Evolutionary conservation across 1,139 yeast genomes (phyloP).

Genomic region (Debaryomycetaceae sp.): DNA sequence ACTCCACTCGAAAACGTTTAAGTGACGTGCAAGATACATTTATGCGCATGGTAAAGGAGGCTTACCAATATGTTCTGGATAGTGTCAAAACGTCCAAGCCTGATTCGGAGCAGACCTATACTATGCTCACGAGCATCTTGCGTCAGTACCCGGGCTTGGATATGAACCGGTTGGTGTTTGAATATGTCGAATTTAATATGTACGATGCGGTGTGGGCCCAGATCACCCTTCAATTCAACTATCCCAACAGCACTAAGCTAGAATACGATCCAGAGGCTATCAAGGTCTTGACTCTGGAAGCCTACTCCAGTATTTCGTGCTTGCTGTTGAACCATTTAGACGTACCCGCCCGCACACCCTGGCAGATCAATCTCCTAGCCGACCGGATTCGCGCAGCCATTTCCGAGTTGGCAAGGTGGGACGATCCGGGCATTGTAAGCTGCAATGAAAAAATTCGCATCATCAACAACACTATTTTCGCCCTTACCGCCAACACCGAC

Average conservation of each 20-base stretch:
- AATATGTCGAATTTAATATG: conserved; percentile 58
- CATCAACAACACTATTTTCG: conserved; percentile 42
- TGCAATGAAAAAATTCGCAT: conserved; percentile 45
- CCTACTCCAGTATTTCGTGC: conserved; percentile 33
- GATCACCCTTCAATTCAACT: conserved; percentile 26
- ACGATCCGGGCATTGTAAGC: conserved; percentile 32
- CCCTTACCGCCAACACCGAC: conserved; percentile 26
- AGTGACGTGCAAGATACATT: conserved; percentile 21
- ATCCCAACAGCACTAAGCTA: conserved; percentile 20
- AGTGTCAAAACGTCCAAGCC: conserved; percentile 18
- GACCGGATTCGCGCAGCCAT: conserved; percentile 44
- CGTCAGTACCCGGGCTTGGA: conserved; percentile 37
- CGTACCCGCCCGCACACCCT: conserved; percentile 34
- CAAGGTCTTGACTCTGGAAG: conserved; percentile 17
- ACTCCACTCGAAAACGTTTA: conserved; percentile 18
- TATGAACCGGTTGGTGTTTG: conserved; percentile 46
- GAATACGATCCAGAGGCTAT: conserved; percentile 19
- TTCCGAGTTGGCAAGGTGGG: conserved; percentile 39
- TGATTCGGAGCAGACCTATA: conserved; percentile 25
- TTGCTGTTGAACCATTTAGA: conserved; percentile 69
- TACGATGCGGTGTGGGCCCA: conserved; percentile 58
- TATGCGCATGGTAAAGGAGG: conserved; percentile 24
- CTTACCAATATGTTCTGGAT: conserved; percentile 30
- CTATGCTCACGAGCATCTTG: conserved; percentile 21
- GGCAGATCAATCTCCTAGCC: conserved; percentile 34